Percentiles rank a stretch among this genome's conserved stretches.
Evolutionary conservation across 306 rosid genomes (phyloP).

Genomic region (Trifolium repens): DNA sequence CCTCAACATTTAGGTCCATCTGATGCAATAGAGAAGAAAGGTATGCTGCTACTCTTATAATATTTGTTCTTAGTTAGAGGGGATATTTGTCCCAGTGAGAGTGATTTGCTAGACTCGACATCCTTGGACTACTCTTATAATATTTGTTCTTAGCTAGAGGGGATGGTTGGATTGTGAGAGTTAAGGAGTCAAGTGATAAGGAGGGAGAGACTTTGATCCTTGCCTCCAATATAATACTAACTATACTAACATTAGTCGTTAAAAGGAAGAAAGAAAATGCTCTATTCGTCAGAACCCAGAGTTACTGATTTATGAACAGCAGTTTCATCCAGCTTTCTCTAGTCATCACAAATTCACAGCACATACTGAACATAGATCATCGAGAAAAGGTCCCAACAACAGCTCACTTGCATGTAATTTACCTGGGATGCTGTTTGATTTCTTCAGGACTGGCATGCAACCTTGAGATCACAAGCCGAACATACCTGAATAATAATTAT

Average conservation of each 20-base stretch:
- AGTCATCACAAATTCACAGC: constrained; percentile 23
- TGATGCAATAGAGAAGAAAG: background rate
- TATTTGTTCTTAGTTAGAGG: too few relatives aligned
- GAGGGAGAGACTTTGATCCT: background rate
- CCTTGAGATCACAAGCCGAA: constrained; percentile 74
- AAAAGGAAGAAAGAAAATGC: background rate
- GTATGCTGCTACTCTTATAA: background rate
- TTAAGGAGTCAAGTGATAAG: background rate
- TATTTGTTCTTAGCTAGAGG: background rate
- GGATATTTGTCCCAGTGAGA: background rate
- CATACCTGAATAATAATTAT: constrained; percentile 65
- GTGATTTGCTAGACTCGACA: constrained; percentile 3
- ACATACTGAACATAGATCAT: constrained; percentile 28
- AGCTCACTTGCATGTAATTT: constrained; percentile 33
- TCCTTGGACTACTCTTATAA: constrained; percentile 11
- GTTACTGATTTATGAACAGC: constrained; percentile 25
- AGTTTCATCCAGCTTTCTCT: constrained; percentile 18
- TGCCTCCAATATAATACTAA: background rate
- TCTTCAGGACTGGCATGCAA: constrained; percentile 67
- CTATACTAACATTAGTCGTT: background rate
- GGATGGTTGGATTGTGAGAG: background rate
- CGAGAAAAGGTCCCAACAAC: constrained; percentile 35
- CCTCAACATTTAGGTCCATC: constrained; percentile 21
- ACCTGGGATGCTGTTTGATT: constrained; percentile 82
- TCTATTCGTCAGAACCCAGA: constrained; percentile 3